Evolutionary conservation across 495 filamentous ascomycete species (phyloP).

Genomic region (Aspergillus coremiiformis): DNA sequence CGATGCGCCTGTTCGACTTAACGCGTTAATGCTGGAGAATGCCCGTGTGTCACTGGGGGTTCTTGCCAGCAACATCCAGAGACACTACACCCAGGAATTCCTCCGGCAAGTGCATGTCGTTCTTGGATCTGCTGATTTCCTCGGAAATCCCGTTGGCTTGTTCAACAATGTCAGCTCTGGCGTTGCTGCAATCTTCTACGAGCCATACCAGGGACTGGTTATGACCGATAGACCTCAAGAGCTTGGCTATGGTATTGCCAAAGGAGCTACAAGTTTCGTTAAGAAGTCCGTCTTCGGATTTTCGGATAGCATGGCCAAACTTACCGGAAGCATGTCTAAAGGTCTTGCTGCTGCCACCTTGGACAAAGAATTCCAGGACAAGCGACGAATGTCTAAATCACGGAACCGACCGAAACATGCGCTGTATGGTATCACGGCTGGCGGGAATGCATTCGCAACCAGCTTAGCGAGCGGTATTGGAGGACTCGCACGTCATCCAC

Average conservation of each 20-base stretch:
- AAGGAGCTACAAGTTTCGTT: constrained; percentile 92
- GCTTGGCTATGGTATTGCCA: constrained; percentile 87
- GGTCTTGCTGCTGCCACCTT: constrained; percentile 89
- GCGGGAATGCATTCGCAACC: constrained; percentile 87
- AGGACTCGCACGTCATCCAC: constrained; percentile 82
- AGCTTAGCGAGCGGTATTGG: constrained; percentile 90
- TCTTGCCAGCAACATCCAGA: constrained; percentile 74
- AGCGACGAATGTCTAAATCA: constrained; percentile 85
- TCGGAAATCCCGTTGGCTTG: constrained; percentile 95
- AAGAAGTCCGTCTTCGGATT: constrained; percentile 98
- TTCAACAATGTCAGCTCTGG: constrained; percentile 98
- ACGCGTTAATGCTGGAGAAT: constrained; percentile 91
- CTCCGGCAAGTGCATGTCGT: constrained; percentile 96
- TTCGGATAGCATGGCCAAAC: constrained; percentile 90
- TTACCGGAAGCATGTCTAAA: constrained; percentile 95
- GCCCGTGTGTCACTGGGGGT: constrained; percentile 82
- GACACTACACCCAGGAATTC: constrained; percentile 92
- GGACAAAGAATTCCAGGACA: constrained; percentile 97
- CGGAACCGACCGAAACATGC: constrained; percentile 95
- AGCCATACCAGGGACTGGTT: constrained; percentile 94
- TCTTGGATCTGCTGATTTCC: constrained; percentile 91
- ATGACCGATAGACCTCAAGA: constrained; percentile 94
- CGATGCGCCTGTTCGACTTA: constrained; percentile 87
- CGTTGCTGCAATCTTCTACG: constrained; percentile 96
- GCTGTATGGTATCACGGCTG: constrained; percentile 89